Percentiles rank a stretch among this genome's conserved stretches.
These are phyloP conservation scores for Plantago lanceolata DNA, from an alignment of 305 asterid genomes.

Conservation along the genomic window DNA sequence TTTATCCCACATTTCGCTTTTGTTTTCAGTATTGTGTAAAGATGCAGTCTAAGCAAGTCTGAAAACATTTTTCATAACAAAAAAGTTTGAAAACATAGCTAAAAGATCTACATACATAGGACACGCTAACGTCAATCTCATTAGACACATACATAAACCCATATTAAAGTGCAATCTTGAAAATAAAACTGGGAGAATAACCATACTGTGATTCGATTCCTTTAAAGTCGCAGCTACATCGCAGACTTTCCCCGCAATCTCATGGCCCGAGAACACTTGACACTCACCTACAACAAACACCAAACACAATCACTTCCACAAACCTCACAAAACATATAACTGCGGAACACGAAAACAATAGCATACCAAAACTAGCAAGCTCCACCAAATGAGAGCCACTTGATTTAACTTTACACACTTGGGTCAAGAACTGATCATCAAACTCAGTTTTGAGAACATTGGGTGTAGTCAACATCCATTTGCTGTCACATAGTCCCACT, in stretches of 20 bases:
- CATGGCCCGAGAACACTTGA: slow-evolving; percentile 48
- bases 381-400: slow-evolving; percentile 54
- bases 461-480: slow-evolving; percentile 49
- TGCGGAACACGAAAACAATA: neutral
- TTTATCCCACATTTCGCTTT: neutral
- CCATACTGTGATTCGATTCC: slow-evolving; percentile 42
- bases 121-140: neutral
- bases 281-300: slow-evolving; percentile 39
- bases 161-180: neutral
- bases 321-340: neutral
- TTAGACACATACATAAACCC: neutral
- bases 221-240: slow-evolving; percentile 51
- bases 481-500: slow-evolving; percentile 85
- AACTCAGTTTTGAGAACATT: slow-evolving; percentile 58
- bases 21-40: neutral
- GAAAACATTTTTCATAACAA: too few relatives aligned
- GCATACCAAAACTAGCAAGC: slow-evolving; percentile 47
- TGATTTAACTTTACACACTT: slow-evolving; percentile 61
- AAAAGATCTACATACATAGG: neutral
- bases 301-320: slow-evolving; percentile 3
- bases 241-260: slow-evolving; percentile 40
- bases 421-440: slow-evolving; percentile 51
- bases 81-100: neutral
- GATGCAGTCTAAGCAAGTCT: neutral
- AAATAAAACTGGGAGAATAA: slow-evolving; percentile 15